Percentiles rank a stretch among this genome's conserved stretches.
Evolutionary conservation across 2,329 filamentous ascomycete species (phyloP).

Genomic region (Trichoderma endophyticum): DNA sequence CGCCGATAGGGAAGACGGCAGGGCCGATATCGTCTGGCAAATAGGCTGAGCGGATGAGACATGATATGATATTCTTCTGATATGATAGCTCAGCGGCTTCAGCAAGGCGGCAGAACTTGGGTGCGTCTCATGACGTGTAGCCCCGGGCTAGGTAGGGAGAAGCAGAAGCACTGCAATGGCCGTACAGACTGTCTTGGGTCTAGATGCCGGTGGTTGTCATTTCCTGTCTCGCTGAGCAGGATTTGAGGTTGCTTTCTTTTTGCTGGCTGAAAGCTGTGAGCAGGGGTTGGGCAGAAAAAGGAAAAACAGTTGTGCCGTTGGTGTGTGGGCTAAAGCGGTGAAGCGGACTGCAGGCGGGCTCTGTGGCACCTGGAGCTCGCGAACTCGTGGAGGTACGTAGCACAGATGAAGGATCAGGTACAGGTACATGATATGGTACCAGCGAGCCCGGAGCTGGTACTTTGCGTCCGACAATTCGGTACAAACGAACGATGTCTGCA

Average conservation of each 20-base stretch:
- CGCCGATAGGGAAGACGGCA: slow-evolving; percentile 20
- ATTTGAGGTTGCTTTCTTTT: background rate
- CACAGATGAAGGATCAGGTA: background rate
- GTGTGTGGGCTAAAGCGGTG: slow-evolving; percentile 16
- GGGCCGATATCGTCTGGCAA: slow-evolving; percentile 10
- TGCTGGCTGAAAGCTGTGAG: slow-evolving; percentile 3
- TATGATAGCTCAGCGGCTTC: slow-evolving; percentile 1
- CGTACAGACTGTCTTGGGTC: background rate
- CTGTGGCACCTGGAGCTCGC: background rate
- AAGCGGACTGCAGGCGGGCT: background rate
- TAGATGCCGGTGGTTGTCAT: background rate
- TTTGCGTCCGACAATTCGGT: background rate
- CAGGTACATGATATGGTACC: background rate
- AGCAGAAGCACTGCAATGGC: background rate
- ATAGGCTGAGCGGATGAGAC: slow-evolving; percentile 9
- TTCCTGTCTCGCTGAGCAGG: background rate
- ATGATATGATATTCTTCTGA: slow-evolving; percentile 7
- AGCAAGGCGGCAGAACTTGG: background rate
- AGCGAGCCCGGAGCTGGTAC: background rate
- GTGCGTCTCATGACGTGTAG: slow-evolving; percentile 16
- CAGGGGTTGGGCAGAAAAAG: slow-evolving; percentile 16
- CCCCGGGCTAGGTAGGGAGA: background rate
- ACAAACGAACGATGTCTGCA: background rate
- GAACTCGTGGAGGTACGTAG: background rate
- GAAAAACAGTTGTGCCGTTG: slow-evolving; percentile 19